Evolutionary conservation across 2,329 filamentous ascomycete genomes (phyloP).

Genomic region (Didymellaceae sp.): DNA sequence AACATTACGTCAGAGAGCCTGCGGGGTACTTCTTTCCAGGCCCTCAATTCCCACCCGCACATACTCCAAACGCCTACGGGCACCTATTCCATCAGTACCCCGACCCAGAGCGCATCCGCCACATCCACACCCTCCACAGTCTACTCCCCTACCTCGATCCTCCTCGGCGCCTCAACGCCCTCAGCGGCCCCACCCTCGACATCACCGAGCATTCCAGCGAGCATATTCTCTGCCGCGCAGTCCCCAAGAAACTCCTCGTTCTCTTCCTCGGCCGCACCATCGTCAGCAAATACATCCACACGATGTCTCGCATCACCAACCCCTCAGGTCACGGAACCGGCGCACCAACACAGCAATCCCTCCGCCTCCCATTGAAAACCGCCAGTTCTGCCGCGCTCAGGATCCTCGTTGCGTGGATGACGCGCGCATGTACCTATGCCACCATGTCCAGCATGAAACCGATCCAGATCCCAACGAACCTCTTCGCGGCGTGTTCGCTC

Average conservation of each 20-base stretch:
- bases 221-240: slow-evolving; percentile 4
- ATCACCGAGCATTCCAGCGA: slow-evolving; percentile 19
- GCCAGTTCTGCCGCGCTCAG: slow-evolving; percentile 22
- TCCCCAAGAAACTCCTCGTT: slow-evolving; percentile 29
- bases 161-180: slow-evolving; percentile 17
- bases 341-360: slow-evolving; percentile 8
- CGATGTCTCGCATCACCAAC: slow-evolving; percentile 20
- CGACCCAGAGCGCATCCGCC: slow-evolving; percentile 29
- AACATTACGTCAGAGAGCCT: background rate
- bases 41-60: background rate
- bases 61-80: slow-evolving; percentile 5
- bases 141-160: slow-evolving; percentile 27
- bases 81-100: slow-evolving; percentile 10
- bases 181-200: slow-evolving; percentile 15
- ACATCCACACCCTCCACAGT: slow-evolving; percentile 21
- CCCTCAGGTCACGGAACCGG: slow-evolving; percentile 13
- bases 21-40: background rate
- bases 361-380: slow-evolving; percentile 19
- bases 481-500: slow-evolving; percentile 32
- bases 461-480: slow-evolving; percentile 24
- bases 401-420: slow-evolving; percentile 34
- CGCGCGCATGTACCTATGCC: slow-evolving; percentile 22
- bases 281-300: slow-evolving; percentile 25
- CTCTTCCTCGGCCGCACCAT: slow-evolving; percentile 25
- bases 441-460: slow-evolving; percentile 20